Evolutionary conservation across 1,284 basidiomycete species (phyloP), one percentile per base, ranked within the genome.

Genomic region (Xanthoconium separans): DNA sequence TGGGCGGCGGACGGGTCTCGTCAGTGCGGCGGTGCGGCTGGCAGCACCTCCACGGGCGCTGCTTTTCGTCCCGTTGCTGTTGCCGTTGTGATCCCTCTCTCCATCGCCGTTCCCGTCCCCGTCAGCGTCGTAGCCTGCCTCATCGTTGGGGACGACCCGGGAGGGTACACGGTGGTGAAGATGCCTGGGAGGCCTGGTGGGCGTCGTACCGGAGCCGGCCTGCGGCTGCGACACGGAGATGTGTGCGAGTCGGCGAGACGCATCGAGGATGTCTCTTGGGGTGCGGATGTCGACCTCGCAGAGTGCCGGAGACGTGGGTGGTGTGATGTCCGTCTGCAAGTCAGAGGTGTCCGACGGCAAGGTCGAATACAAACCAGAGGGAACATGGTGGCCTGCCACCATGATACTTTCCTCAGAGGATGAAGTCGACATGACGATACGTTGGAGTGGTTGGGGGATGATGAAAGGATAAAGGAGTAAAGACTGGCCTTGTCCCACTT

Each of bases 111-210:
- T 57, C 2, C 49, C 51, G 9, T 68, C 66, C 6, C 51, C 52
- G 29, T 68, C 65, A 12, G 65, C 62, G 4, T 68, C 67, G 29
- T 65, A 65, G 22, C 65, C 64, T 24, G 54, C 51, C 40, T 66
- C 66, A 9, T 69, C 62, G 15, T 42, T 30, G 39, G 27, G 18
- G 16, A 44, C 20, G 11, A 34, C 41, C 29, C 30, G 22, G 29
- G 41, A 12, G 9, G 15, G 12, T 13, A 8, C 18, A 8, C 16
- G 47, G 11, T 43, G 50, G 37, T 12, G 33, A 27, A 31, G 8
- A 9, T 46, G 51, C 36, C 30, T 54, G 10, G 24, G 18, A 7
- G 18, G 22, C 16, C 46, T 55, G 27, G 44, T 49, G 6, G 60
- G 44, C 9, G 48, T 31, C 15, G 13, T 13, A n/a, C 41, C 29